Evolutionary conservation across 2,329 filamentous ascomycete species (phyloP).

Genomic region (Trichoderma endophyticum): DNA sequence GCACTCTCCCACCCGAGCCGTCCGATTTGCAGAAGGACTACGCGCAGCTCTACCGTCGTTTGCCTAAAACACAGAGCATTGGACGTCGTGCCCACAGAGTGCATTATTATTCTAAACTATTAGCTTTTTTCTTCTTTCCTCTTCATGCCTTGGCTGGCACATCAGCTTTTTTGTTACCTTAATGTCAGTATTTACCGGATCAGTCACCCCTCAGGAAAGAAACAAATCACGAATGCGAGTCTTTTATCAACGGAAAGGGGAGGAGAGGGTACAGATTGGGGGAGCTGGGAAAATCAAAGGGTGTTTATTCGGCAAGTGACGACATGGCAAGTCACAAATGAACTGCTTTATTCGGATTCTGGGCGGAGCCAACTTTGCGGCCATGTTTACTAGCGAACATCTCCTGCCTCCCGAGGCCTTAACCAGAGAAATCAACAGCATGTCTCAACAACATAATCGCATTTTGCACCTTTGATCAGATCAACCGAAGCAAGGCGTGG

Average conservation of each 20-base stretch:
- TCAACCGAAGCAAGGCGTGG: not conserved
- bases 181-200: constrained; percentile 16
- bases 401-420: constrained; percentile 27
- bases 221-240: constrained; percentile 3
- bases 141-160: constrained; percentile 18
- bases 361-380: constrained; percentile 23
- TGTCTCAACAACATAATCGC: constrained; percentile 8
- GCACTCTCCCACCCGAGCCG: constrained; percentile 38
- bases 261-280: constrained; percentile 5
- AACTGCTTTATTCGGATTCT: constrained; percentile 26
- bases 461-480: not conserved
- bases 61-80: constrained; percentile 33
- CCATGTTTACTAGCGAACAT: constrained; percentile 30
- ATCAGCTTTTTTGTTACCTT: constrained; percentile 11
- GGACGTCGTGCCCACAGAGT: constrained; percentile 1
- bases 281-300: constrained; percentile 21
- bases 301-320: constrained; percentile 32
- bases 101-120: not conserved
- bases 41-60: constrained; percentile 37
- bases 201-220: constrained; percentile 11
- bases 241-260: constrained; percentile 3
- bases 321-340: constrained; percentile 31
- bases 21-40: constrained; percentile 42
- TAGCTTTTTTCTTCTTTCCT: not conserved
- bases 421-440: constrained; percentile 27